phyloP scores from a whole-genome alignment of 2,329 filamentous ascomycete genomes.

The Microcyclosporella mali region DNA sequence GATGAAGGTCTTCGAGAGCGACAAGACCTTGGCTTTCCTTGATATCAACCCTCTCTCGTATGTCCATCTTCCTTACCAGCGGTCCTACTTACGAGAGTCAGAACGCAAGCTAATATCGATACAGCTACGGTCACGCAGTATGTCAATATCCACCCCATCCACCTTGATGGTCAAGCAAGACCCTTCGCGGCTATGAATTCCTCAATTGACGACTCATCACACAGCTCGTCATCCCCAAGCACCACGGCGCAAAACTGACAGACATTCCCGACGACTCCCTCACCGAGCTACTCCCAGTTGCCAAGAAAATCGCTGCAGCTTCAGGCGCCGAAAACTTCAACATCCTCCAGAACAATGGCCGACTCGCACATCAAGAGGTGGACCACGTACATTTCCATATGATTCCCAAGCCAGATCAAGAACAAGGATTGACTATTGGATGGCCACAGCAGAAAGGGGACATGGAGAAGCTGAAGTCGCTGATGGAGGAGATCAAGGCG shows the following conservation, averaged over 20 bases:
- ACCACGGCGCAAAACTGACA: constrained; percentile 82
- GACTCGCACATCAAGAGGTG: constrained; percentile 84
- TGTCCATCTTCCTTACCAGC: not conserved
- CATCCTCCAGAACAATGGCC: constrained; percentile 91
- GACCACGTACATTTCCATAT: constrained; percentile 89
- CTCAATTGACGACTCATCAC: constrained; percentile 1
- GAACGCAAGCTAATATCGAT: constrained; percentile 4
- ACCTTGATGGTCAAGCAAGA: constrained; percentile 9
- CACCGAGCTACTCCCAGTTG: constrained; percentile 73
- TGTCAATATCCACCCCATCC: constrained; percentile 27
- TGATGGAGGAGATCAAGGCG: constrained; percentile 76
- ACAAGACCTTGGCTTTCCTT: constrained; percentile 90
- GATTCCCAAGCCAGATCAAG: constrained; percentile 87
- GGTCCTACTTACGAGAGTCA: no score
- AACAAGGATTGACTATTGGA: constrained; percentile 69
- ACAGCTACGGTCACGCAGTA: constrained; percentile 73
- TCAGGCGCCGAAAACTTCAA: constrained; percentile 79
- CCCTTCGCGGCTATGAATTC: not conserved
- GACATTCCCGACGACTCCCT: constrained; percentile 91
- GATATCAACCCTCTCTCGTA: constrained; percentile 75
- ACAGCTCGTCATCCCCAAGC: constrained; percentile 92
- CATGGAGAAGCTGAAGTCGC: constrained; percentile 74
- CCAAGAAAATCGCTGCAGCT: constrained; percentile 78
- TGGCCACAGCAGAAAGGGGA: constrained; percentile 74
- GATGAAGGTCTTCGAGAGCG: constrained; percentile 92